phyloP scores from a whole-genome alignment of 164 flowering plant genomes.

The Kingdonia uniflora region DNA sequence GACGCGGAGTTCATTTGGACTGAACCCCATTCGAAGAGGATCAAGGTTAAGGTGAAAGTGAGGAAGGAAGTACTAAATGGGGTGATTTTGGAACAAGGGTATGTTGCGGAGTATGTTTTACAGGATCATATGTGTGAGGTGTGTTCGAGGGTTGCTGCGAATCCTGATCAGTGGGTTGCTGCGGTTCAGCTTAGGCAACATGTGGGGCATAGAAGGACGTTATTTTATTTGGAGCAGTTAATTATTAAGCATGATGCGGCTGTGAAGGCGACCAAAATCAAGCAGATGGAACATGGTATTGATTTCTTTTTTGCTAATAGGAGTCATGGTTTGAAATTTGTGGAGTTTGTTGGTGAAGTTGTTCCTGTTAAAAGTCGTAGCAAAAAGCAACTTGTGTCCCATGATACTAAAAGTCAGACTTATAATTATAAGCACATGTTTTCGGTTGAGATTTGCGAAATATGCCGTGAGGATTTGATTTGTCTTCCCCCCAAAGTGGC shows the following conservation, averaged over 20 bases:
- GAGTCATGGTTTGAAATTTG: constrained; percentile 2
- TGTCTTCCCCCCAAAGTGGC: neutral
- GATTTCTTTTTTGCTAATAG: constrained; percentile 4
- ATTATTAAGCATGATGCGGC: constrained; percentile 3
- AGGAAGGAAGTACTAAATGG: constrained; percentile 2
- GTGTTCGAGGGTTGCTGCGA: too few species aligned
- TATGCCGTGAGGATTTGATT: neutral
- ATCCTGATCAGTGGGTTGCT: too few species aligned
- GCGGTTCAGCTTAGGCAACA: too few species aligned
- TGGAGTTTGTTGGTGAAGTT: constrained; percentile 2
- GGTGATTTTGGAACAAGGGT: neutral
- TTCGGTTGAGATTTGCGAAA: neutral
- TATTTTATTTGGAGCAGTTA: constrained; percentile 1
- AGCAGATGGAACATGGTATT: constrained; percentile 1
- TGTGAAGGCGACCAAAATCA: neutral
- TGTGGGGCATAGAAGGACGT: neutral
- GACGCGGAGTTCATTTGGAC: neutral
- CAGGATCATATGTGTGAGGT: too few species aligned
- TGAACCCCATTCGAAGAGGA: constrained; percentile 3
- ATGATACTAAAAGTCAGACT: neutral
- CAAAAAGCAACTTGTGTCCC: neutral
- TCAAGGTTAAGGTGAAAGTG: neutral
- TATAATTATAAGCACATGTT: neutral
- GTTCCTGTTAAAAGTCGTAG: neutral
- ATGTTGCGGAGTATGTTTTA: neutral